Evolutionary conservation across 2,329 filamentous ascomycete species (phyloP).

Genomic region (Fonsecaea nubica): DNA sequence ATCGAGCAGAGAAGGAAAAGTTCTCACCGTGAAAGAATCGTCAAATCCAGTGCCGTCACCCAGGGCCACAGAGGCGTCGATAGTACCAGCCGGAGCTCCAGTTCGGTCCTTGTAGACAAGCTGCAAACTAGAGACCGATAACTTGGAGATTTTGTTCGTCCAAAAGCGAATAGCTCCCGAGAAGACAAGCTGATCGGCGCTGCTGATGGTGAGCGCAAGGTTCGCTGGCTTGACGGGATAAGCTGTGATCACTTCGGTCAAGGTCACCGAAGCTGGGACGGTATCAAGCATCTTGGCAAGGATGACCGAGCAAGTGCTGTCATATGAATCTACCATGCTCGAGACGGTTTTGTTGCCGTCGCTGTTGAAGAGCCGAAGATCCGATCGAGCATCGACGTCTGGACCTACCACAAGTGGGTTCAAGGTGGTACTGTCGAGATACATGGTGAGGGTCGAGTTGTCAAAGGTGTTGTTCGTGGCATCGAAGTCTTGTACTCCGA

Average conservation of each 20-base stretch:
- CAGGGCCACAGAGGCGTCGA: slow-evolving; percentile 52
- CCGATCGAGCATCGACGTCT: slow-evolving; percentile 44
- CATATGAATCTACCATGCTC: slow-evolving; percentile 34
- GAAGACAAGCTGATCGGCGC: slow-evolving; percentile 58
- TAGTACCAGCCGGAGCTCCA: slow-evolving; percentile 51
- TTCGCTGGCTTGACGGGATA: slow-evolving; percentile 33
- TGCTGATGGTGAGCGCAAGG: slow-evolving; percentile 47
- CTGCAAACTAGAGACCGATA: slow-evolving; percentile 56
- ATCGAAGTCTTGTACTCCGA: slow-evolving; percentile 41
- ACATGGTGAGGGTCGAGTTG: slow-evolving; percentile 44
- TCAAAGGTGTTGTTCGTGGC: slow-evolving; percentile 42
- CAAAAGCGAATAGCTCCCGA: slow-evolving; percentile 64
- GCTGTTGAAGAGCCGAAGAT: slow-evolving; percentile 44
- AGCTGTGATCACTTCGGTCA: slow-evolving; percentile 30
- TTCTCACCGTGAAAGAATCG: slow-evolving; percentile 62
- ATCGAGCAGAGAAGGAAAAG: not conserved
- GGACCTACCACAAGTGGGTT: slow-evolving; percentile 36
- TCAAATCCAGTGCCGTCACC: slow-evolving; percentile 64
- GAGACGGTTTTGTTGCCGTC: slow-evolving; percentile 46
- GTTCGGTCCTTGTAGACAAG: slow-evolving; percentile 62
- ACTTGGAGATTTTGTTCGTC: slow-evolving; percentile 56
- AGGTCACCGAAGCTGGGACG: slow-evolving; percentile 31
- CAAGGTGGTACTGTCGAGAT: slow-evolving; percentile 42
- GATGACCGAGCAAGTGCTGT: slow-evolving; percentile 25
- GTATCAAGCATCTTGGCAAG: slow-evolving; percentile 38